phyloP scores from a whole-genome alignment of 176 grass and related monocot genomes.

The Musa troglodytarum region DNA sequence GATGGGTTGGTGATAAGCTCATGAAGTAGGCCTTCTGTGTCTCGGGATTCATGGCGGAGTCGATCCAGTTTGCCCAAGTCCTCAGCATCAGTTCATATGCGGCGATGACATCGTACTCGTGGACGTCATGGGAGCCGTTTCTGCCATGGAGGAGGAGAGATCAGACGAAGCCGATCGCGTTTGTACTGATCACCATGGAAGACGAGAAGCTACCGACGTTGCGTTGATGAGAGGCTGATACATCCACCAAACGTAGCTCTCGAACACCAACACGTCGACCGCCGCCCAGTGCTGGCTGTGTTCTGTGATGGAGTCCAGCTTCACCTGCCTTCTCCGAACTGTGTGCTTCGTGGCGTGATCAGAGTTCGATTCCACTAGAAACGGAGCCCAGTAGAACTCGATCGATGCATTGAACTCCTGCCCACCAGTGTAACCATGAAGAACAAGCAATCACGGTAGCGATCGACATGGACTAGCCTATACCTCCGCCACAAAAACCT shows the following conservation, averaged over 20 bases:
- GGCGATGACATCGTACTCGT: background rate
- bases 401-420: slow-evolving; percentile 75
- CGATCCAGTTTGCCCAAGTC: background rate
- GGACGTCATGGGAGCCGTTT: background rate
- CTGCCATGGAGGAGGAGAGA: background rate
- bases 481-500: slow-evolving; percentile 75
- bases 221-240: slow-evolving; percentile 14
- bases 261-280: slow-evolving; percentile 35
- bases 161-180: background rate
- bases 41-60: slow-evolving; percentile 9
- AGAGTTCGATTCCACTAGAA: slow-evolving; percentile 66
- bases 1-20: slow-evolving; percentile 19
- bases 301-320: slow-evolving; percentile 26
- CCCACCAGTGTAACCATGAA: background rate
- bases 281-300: slow-evolving; percentile 26
- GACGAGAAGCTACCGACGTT: slow-evolving; percentile 6
- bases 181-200: background rate
- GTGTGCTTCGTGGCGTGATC: slow-evolving; percentile 50
- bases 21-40: slow-evolving; percentile 5
- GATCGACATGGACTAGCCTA: background rate
- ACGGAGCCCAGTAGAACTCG: slow-evolving; percentile 87
- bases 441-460: slow-evolving; percentile 2
- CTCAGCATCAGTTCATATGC: slow-evolving; percentile 6
- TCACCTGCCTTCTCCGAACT: slow-evolving; percentile 30
- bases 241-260: slow-evolving; percentile 50